A percentile compares a stretch with the other conserved stretches of the same genome.
Conservation (phyloP, 2,329 filamentous ascomycete species). For the Calonectria pseudoturangicola region DNA sequence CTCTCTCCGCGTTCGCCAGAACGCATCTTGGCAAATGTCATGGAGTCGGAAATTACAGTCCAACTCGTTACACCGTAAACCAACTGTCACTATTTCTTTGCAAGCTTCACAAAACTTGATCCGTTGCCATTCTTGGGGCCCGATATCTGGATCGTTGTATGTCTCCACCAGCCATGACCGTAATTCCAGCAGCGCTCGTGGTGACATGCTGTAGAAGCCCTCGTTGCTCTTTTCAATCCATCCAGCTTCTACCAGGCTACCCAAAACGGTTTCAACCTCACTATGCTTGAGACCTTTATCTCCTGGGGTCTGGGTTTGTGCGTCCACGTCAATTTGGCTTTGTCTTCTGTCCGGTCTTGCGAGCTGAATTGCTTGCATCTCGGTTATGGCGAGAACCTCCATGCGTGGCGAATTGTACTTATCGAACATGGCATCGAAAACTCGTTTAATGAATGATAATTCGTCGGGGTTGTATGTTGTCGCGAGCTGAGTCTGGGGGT, state of each 20-base stretch:
- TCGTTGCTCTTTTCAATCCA: constrained; percentile 87
- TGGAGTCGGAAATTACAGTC: constrained; percentile 84
- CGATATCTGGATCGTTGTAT: constrained; percentile 85
- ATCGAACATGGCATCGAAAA: constrained; percentile 95
- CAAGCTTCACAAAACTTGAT: constrained; percentile 94
- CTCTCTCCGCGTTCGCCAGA: constrained; percentile 79
- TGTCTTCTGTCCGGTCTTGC: constrained; percentile 69
- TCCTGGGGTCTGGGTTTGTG: constrained; percentile 58
- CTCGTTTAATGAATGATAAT: constrained; percentile 89
- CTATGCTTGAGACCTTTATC: constrained; percentile 81
- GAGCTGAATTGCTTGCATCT: constrained; percentile 86
- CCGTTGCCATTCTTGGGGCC: constrained; percentile 78
- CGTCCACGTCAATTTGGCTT: constrained; percentile 58
- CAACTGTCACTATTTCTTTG: constrained; percentile 90
- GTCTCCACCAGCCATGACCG: constrained; percentile 88
- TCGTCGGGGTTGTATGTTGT: constrained; percentile 89
- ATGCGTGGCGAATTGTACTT: constrained; percentile 86
- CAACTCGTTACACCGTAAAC: constrained; percentile 82
- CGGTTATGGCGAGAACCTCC: constrained; percentile 88
- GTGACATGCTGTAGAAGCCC: constrained; percentile 84
- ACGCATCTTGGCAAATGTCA: constrained; percentile 83
- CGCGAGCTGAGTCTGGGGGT: constrained; percentile 89
- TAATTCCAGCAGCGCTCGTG: constrained; percentile 89
- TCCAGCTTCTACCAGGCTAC: constrained; percentile 82
- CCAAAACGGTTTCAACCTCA: constrained; percentile 85